phyloP scores from a whole-genome alignment of 202 grass and related monocot species.

The Panicum hallii region DNA sequence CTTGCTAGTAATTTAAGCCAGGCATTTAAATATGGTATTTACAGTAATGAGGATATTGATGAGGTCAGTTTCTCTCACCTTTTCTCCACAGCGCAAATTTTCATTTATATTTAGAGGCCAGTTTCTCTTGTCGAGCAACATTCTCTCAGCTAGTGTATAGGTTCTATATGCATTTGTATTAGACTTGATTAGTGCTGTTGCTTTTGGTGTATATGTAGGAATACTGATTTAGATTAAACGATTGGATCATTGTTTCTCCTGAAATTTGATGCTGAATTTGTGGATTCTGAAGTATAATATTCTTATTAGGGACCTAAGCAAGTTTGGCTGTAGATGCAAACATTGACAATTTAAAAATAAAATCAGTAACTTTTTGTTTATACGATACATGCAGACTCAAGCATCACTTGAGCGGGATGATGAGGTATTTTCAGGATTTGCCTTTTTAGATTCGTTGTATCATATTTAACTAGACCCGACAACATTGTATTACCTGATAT shows the following conservation, averaged over 20 bases:
- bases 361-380: conserved; percentile 35
- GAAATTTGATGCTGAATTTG: neutral
- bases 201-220: conserved; percentile 16
- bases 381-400: conserved; percentile 72
- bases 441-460: conserved; percentile 35
- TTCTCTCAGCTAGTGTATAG: conserved; percentile 20
- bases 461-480: conserved; percentile 23
- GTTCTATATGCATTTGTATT: neutral
- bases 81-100: neutral
- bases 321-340: neutral
- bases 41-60: conserved; percentile 85
- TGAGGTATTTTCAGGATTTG: conserved; percentile 62
- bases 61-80: conserved; percentile 59
- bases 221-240: conserved; percentile 19
- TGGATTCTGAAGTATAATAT: neutral
- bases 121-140: neutral
- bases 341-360: neutral
- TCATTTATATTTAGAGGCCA: neutral
- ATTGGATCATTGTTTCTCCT: conserved; percentile 4
- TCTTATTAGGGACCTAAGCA: conserved; percentile 15
- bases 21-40: conserved; percentile 90
- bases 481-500: conserved; percentile 32
- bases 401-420: conserved; percentile 79
- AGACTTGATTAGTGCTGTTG: conserved; percentile 11
- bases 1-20: conserved; percentile 94